Evolutionary conservation across 441 rosid species (phyloP), one percentile per base, ranked within the genome.

Genomic region (Biscutella laevigata): DNA sequence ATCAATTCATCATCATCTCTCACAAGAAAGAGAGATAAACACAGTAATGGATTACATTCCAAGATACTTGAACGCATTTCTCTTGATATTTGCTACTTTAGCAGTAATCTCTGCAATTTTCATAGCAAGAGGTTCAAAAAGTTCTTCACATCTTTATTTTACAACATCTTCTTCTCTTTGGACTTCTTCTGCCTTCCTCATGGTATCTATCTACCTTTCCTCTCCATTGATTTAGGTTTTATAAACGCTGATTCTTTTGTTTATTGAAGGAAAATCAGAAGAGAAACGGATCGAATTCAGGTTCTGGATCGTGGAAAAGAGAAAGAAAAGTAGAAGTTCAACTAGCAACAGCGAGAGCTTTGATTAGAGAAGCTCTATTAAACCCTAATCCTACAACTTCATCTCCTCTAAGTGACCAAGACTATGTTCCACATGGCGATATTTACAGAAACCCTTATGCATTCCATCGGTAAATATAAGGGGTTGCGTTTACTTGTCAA

Each of bases 361-460:
- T 72, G 55, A 85, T 85, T 12, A 74, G 67, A 75, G 72, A 78
- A 60, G 90, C 90, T 44, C 78, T 76, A 37, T 32, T 29, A 2
- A 59, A 69, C 4, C 51, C 71, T 44, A 80, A 77, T 51, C 38
- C 44, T 21, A 67, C 80, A 10, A 57, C 77, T 16, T 28, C 58
- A 12, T 59, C 62, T 19, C 66, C 70, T 5, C 68, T 74, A 13
- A 41, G 53, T 24, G 89, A 81, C 46, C 26, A 66, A 5, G 80
- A 82, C 39, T 78, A 80, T 21, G 78, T 78, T 10, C 95, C 89
- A 25, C 62, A 16, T 15, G 95, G 95, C 4, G 78, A 80, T 0
- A 77, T 87, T 7, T 87, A 87, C 61, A 53, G 80, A 11, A 82
- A 87, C 32, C 68, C 86, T 20, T 71, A 78, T 49, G 81, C 89